Evolutionary conservation across 495 filamentous ascomycete genomes (phyloP).

Genomic region (Aspergillus leporis): DNA sequence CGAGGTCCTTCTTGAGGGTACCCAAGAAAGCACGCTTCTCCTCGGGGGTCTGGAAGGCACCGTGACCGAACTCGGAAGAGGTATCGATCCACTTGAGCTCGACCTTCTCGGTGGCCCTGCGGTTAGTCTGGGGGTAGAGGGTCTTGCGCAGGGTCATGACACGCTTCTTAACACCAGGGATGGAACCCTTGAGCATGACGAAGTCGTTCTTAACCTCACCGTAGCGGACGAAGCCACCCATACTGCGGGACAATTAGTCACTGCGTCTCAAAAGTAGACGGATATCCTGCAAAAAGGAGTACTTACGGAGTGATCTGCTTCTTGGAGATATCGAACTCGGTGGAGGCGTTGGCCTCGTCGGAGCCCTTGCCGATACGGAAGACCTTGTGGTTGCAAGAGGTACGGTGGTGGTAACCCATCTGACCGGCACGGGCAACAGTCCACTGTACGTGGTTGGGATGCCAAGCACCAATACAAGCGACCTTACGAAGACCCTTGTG

Average conservation of each 20-base stretch:
- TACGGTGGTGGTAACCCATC: conserved; percentile 99
- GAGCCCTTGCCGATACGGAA: conserved; percentile 95
- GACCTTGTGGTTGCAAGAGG: conserved; percentile 99
- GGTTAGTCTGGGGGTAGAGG: conserved; percentile 94
- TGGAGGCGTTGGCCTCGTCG: conserved; percentile 87
- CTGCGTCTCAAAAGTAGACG: background rate
- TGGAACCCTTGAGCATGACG: conserved; percentile 94
- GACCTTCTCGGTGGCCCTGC: conserved; percentile 96
- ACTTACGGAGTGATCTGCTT: conserved; percentile 99
- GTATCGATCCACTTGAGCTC: conserved; percentile 99
- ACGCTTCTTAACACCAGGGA: conserved; percentile 99
- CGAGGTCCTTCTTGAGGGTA: conserved; percentile 98
- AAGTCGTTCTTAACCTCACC: conserved; percentile 99
- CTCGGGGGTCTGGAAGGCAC: conserved; percentile 95
- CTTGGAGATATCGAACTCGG: conserved; percentile 96
- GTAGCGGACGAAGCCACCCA: conserved; percentile 99
- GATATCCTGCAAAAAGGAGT: background rate
- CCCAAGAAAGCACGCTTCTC: conserved; percentile 98
- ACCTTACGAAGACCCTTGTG: conserved; percentile 99
- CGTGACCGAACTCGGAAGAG: conserved; percentile 99
- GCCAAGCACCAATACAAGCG: conserved; percentile 99
- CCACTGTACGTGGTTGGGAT: conserved; percentile 99
- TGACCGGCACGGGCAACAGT: conserved; percentile 99
- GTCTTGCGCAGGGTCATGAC: conserved; percentile 99
- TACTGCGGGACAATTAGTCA: conserved; percentile 55